phyloP scores from a whole-genome alignment of 2,329 filamentous ascomycete species.

The Talaromyces sp. region DNA sequence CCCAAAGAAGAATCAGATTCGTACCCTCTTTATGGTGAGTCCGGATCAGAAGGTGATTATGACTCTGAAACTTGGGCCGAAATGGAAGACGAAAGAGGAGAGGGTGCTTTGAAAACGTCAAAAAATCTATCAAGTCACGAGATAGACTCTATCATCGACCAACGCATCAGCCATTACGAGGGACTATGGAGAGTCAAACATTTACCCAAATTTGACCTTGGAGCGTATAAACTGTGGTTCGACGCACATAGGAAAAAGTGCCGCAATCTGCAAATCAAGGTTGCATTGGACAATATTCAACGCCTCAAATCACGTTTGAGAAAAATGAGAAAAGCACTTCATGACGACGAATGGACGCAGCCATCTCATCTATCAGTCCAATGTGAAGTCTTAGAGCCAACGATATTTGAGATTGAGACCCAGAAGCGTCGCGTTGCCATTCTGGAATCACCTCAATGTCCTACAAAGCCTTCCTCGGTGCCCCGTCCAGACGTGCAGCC shows the following conservation, averaged over 20 bases:
- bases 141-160: slow-evolving; percentile 52
- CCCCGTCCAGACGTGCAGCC: slow-evolving; percentile 4
- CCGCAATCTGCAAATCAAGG: slow-evolving; percentile 43
- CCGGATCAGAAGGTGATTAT: slow-evolving; percentile 49
- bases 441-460: slow-evolving; percentile 35
- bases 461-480: slow-evolving; percentile 25
- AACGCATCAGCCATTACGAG: slow-evolving; percentile 51
- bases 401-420: slow-evolving; percentile 55
- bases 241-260: slow-evolving; percentile 42
- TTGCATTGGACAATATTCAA: slow-evolving; percentile 43
- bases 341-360: slow-evolving; percentile 51
- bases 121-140: slow-evolving; percentile 44
- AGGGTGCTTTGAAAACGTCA: slow-evolving; percentile 13
- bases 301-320: slow-evolving; percentile 51
- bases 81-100: slow-evolving; percentile 53
- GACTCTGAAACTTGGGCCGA: slow-evolving; percentile 60
- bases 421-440: slow-evolving; percentile 45
- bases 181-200: slow-evolving; percentile 58
- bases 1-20: slow-evolving; percentile 41
- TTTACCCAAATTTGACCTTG: slow-evolving; percentile 53
- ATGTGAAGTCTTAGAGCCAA: slow-evolving; percentile 60
- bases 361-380: slow-evolving; percentile 52
- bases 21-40: slow-evolving; percentile 55
- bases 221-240: slow-evolving; percentile 61
- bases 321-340: slow-evolving; percentile 55